Percentiles rank a stretch among this genome's conserved stretches.
Conservation (phyloP, 345 rosid genomes). For the Populus simonii region DNA sequence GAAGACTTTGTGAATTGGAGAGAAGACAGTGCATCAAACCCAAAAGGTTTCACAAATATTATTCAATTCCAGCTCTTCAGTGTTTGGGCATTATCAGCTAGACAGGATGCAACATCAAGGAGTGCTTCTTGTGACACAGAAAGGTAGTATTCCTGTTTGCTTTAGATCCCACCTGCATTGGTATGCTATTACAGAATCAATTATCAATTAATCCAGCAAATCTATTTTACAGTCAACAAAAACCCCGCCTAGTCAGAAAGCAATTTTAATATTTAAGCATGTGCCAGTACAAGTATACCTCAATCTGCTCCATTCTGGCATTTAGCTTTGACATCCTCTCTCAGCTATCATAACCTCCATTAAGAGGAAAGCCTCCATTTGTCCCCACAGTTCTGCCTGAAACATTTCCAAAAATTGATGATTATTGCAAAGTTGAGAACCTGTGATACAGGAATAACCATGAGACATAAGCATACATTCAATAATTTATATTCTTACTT, state of each 20-base stretch:
- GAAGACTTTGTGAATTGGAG: slow-evolving; percentile 50
- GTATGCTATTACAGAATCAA: slow-evolving; percentile 32
- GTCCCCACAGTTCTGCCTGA: slow-evolving; percentile 61
- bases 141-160: slow-evolving; percentile 66
- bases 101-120: slow-evolving; percentile 57
- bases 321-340: slow-evolving; percentile 62
- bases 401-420: slow-evolving; percentile 1
- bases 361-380: slow-evolving; percentile 61
- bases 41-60: slow-evolving; percentile 79
- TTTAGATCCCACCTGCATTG: slow-evolving; percentile 48
- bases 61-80: slow-evolving; percentile 68
- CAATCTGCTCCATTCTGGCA: slow-evolving; percentile 59
- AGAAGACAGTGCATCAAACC: slow-evolving; percentile 57
- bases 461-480: background rate
- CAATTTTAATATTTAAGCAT: background rate
- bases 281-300: slow-evolving; percentile 37
- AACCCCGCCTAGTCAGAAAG: slow-evolving; percentile 3
- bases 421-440: background rate
- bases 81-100: slow-evolving; percentile 58
- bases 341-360: slow-evolving; percentile 60
- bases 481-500: background rate
- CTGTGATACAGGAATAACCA: background rate
- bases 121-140: slow-evolving; percentile 89
- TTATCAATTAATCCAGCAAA: slow-evolving; percentile 23
- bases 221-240: slow-evolving; percentile 8